Base-by-base conservation (phyloP, 1,284 basidiomycete genomes). In the Ustilago sp. region DNA sequence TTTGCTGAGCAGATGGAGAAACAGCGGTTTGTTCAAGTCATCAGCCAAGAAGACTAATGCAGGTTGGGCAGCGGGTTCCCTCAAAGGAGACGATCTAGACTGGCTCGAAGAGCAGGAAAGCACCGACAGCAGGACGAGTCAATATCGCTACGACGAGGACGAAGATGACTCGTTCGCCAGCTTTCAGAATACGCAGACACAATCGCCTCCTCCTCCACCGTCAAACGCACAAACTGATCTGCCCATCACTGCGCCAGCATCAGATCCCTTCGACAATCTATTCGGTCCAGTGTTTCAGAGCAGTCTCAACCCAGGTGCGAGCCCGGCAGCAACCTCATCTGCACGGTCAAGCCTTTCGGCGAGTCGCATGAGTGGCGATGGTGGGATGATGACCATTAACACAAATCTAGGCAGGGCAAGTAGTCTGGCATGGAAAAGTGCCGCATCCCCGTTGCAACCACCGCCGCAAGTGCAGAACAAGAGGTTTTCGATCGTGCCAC, bases 41-140 rank as follows among this genome's bases (percentile, higher is more conserved):
- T 67, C 67, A 15, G 32, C 59, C 34, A 68, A 65, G 41, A 68
- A 65, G 38, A 32, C 51, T 13, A 59, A 56, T 47, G 56, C 66
- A 17, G 53, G 48, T 36, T 68, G 68, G 68, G 61, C 65, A 17
- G 61, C 62, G 5, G 17, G 56, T 11, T 56, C 53, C 11, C 15
- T 72, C n/a, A 53, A 32, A 8, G 57, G 41, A 2, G 65, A 68
- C 47, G 69, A 77, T 19, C 51, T 77, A n/a, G 61, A 67, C 59
- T 77, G 74, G 74, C 66, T 77, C 8, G 74, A 77, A n/a, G 57
- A 66, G 13, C 65, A 72, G 9, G 63, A 66, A 8, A 71, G 61
- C 34, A 51, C 55, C 17, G 62, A 74, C 11, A 65, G 62, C 41
- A 60, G 13, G 19, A 36, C 48, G 4, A 41, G 54, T 9, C 43